A percentile compares a stretch with the other conserved stretches of the same genome.
phyloP scores from a whole-genome alignment of 306 rosid species.

The Acacia crassicarpa region DNA sequence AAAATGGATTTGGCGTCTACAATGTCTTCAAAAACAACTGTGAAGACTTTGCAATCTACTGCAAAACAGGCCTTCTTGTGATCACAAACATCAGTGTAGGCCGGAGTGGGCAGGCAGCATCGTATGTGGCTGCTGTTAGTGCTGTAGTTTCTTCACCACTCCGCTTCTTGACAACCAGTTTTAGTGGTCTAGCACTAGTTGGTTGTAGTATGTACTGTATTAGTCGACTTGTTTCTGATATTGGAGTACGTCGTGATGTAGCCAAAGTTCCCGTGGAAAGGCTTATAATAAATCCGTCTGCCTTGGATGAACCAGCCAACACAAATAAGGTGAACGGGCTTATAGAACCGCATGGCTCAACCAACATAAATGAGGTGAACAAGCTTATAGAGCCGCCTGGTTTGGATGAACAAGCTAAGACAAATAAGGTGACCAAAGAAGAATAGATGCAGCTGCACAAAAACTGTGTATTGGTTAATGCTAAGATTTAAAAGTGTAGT shows the following conservation, averaged over 20 bases:
- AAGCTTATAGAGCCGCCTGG: constrained; percentile 37
- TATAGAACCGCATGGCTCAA: constrained; percentile 23
- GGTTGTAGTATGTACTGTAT: constrained; percentile 57
- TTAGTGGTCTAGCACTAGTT: constrained; percentile 50
- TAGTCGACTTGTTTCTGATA: constrained; percentile 60
- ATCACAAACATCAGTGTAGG: constrained; percentile 57
- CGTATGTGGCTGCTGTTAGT: constrained; percentile 56
- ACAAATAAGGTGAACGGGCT: constrained; percentile 37
- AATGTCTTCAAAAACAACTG: constrained; percentile 72
- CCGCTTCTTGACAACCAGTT: constrained; percentile 57
- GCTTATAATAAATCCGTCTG: constrained; percentile 41
- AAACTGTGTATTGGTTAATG: background rate
- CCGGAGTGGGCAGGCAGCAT: constrained; percentile 73
- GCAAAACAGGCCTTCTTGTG: constrained; percentile 84
- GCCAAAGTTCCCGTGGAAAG: constrained; percentile 64
- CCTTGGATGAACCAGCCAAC: constrained; percentile 31
- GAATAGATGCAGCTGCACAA: constrained; percentile 33
- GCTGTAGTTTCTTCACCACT: constrained; percentile 56
- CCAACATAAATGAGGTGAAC: constrained; percentile 49
- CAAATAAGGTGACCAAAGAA: constrained; percentile 31
- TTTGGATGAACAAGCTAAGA: constrained; percentile 30
- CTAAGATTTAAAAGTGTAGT: constrained; percentile 1
- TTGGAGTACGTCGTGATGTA: constrained; percentile 69
- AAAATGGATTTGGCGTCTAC: constrained; percentile 76
- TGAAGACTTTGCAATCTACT: constrained; percentile 85